Conservation (phyloP, 2,329 filamentous ascomycete genomes). For the Aspergillus aculeatinus region DNA sequence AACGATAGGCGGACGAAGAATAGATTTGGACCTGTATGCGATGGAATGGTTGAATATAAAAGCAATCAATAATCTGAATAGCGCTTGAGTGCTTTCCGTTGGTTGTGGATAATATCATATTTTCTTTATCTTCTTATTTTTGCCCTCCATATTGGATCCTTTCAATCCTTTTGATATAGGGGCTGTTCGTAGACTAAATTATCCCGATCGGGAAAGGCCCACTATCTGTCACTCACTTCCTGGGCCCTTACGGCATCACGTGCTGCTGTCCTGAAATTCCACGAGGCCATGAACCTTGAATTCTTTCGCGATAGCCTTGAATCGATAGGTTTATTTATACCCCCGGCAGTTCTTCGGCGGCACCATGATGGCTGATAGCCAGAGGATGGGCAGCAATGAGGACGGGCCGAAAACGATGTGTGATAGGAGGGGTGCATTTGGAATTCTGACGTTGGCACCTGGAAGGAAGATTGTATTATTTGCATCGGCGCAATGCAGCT, state of each 20-base stretch:
- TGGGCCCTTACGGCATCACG: background rate
- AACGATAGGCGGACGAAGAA: slow-evolving; percentile 10
- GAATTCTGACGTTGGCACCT: background rate
- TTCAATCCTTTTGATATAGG: too few species aligned
- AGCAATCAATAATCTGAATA: slow-evolving; percentile 5
- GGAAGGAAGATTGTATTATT: background rate
- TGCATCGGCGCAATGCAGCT: background rate
- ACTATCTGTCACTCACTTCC: background rate
- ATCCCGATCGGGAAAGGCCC: background rate
- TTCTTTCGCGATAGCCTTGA: too few species aligned
- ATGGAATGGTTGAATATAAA: slow-evolving; percentile 10
- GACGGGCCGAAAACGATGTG: background rate
- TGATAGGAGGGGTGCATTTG: background rate
- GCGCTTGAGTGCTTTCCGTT: background rate
- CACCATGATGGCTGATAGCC: background rate
- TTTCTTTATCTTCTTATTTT: background rate
- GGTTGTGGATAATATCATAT: background rate
- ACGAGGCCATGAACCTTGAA: background rate
- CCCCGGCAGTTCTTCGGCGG: too few species aligned
- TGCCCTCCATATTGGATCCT: too few species aligned
- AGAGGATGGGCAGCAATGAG: background rate
- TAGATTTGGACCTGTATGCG: slow-evolving; percentile 16
- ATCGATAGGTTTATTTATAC: too few species aligned
- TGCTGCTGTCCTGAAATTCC: background rate
- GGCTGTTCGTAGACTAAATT: too few species aligned